Base-by-base conservation (phyloP, 768 basidiomycete genomes). In the Mycena galericulata region DNA sequence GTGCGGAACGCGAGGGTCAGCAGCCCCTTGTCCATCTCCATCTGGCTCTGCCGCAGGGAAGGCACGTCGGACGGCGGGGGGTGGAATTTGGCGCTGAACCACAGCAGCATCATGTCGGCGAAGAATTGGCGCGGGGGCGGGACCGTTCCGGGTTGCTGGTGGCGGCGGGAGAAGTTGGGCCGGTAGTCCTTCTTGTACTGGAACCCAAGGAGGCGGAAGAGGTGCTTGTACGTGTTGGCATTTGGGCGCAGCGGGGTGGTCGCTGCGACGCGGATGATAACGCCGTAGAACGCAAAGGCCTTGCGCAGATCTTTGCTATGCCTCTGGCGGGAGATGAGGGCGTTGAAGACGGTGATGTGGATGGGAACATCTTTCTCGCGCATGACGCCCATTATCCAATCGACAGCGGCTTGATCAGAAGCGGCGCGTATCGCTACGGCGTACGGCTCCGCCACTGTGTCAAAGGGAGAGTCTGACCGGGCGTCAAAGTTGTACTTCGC, bases 321-420 rank as follows among this genome's bases (percentile, higher is more conserved):
- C 40, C 80, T 71, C 61, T 86, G 82, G 18, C 77, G 75, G 8
- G 81, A 76, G 17, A 89, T 81, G 67, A 90, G 80, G 10, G 81
- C 67, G 62, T 89, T 88, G 77, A 88, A 83, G n/a, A 88, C 69
- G 41, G 72, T 71, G 11, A 81, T 76, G 58, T 85, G 79, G 0
- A 83, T 82, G 2, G 73, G 45, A 15, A 85, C 76, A 4, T 79
- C 79, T 2, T 80, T 77, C 22, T 77, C 73, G 53, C 74, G 72
- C 82, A 87, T 85, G 49, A 79, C 75, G 6, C 75, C 69, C 53
- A 89, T 75, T 0, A 86, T 76, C 17, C 72, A 76, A 57, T 80
- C 70, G 47, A 84, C 73, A 1, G 79, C 78, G 5, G 51, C 71
- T 3, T 65, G 60, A 43, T 84, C 80, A 22, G 69, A 70, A 20